Evolutionary conservation across 2,329 filamentous ascomycete genomes (phyloP).

Genomic region (Mycosphaerella sp.): DNA sequence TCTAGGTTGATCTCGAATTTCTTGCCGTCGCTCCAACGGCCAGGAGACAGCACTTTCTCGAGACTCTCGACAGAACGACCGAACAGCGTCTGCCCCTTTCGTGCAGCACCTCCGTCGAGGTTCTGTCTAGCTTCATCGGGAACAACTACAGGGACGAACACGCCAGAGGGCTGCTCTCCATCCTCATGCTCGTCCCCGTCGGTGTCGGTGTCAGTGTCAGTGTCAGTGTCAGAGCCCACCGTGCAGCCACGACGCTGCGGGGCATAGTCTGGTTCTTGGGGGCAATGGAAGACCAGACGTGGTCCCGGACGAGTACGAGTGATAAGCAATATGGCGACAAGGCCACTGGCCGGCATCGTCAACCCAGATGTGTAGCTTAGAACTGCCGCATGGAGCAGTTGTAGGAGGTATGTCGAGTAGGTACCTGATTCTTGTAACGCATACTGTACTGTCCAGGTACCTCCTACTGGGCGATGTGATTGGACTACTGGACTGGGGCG

Average conservation of each 20-base stretch:
- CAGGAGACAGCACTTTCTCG: constrained; percentile 71
- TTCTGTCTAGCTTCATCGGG: constrained; percentile 11
- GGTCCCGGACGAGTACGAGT: constrained; percentile 73
- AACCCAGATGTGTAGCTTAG: neutral
- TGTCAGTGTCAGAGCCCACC: constrained; percentile 12
- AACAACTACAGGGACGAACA: constrained; percentile 4
- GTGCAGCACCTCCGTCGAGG: constrained; percentile 5
- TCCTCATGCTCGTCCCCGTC: constrained; percentile 1
- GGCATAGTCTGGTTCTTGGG: constrained; percentile 11
- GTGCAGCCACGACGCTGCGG: neutral
- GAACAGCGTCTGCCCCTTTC: constrained; percentile 15
- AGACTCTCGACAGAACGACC: constrained; percentile 54
- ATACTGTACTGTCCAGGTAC: too few relatives aligned
- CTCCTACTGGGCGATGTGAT: too few relatives aligned
- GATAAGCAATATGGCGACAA: constrained; percentile 64
- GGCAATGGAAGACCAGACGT: constrained; percentile 80
- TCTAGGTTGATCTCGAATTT: constrained; percentile 83
- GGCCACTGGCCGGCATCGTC: constrained; percentile 9
- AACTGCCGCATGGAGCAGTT: neutral
- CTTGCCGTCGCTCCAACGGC: constrained; percentile 58
- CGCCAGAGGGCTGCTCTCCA: neutral
- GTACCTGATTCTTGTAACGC: too few relatives aligned
- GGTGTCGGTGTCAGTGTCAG: neutral
- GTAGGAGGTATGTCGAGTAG: neutral
- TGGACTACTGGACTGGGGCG: too few relatives aligned